Conservation (phyloP, 176 grass and related monocot genomes). For the Poa pratensis region DNA sequence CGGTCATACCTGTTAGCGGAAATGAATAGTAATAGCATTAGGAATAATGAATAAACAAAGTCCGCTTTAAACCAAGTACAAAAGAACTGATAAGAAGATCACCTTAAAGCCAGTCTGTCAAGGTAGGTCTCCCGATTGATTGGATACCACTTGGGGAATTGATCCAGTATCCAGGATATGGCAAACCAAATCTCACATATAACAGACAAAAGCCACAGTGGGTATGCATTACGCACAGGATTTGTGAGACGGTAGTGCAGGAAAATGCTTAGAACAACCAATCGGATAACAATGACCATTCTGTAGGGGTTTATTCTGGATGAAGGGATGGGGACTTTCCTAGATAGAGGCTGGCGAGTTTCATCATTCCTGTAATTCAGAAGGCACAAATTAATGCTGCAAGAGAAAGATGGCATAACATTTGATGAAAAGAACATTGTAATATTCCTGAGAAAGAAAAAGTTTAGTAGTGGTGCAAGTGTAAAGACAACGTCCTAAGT, state of each 20-base stretch:
- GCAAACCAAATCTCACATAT: constrained; percentile 99
- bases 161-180: constrained; percentile 98
- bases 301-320: constrained; percentile 98
- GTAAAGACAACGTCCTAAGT: neutral
- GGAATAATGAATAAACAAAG: constrained; percentile 31
- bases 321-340: constrained; percentile 93
- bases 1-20: constrained; percentile 79
- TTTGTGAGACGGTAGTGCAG: constrained; percentile 98
- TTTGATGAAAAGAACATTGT: constrained; percentile 7
- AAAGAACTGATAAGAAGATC: constrained; percentile 42
- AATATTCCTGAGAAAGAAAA: neutral
- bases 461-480: constrained; percentile 4
- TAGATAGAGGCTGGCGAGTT: constrained; percentile 95
- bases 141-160: constrained; percentile 99
- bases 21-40: constrained; percentile 39
- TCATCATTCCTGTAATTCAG: constrained; percentile 91
- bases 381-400: constrained; percentile 36
- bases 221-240: constrained; percentile 83
- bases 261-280: constrained; percentile 92
- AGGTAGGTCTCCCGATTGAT: constrained; percentile 99
- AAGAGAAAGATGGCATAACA: neutral
- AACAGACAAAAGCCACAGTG: constrained; percentile 93
- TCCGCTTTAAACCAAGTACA: constrained; percentile 19
- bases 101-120: constrained; percentile 98
- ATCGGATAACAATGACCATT: constrained; percentile 95